Evolutionary conservation across 352 stramenopile species (phyloP).

Genomic region (Saprolegnia parasitica): DNA sequence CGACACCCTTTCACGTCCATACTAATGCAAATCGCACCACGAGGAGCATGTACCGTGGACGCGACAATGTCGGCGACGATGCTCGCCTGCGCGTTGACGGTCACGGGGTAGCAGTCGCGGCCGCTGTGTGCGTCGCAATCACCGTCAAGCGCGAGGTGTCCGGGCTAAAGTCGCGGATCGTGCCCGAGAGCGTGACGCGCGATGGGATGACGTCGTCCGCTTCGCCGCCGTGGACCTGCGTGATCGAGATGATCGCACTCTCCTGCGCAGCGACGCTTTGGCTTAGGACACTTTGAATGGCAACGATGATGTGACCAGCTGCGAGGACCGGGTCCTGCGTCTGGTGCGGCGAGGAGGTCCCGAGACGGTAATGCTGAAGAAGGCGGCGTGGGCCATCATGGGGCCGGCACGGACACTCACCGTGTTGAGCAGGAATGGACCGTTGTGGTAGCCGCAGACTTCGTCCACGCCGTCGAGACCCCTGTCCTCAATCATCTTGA

Average conservation of each 20-base stretch:
- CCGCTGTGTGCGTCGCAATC: slow-evolving; percentile 81
- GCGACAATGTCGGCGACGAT: slow-evolving; percentile 62
- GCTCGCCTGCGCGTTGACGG: slow-evolving; percentile 74
- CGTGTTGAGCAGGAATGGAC: slow-evolving; percentile 81
- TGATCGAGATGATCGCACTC: slow-evolving; percentile 89
- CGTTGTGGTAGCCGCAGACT: slow-evolving; percentile 91
- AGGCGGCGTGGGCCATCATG: slow-evolving; percentile 88
- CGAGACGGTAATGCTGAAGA: slow-evolving; percentile 89
- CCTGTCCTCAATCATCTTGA: slow-evolving; percentile 92
- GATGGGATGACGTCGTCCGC: slow-evolving; percentile 94
- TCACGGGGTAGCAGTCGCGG: slow-evolving; percentile 62
- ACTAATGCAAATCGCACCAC: slow-evolving; percentile 33
- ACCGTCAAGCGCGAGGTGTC: slow-evolving; percentile 75
- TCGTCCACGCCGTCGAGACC: slow-evolving; percentile 78
- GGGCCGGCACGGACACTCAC: slow-evolving; percentile 84
- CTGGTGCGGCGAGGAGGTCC: slow-evolving; percentile 89
- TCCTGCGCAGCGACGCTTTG: slow-evolving; percentile 88
- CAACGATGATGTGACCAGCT: slow-evolving; percentile 84
- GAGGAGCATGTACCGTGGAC: background rate
- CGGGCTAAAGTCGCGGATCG: slow-evolving; percentile 90
- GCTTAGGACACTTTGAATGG: slow-evolving; percentile 91
- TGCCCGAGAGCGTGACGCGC: slow-evolving; percentile 79
- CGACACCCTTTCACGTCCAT: slow-evolving; percentile 72
- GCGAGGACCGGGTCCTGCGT: slow-evolving; percentile 91
- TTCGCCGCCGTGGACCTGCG: slow-evolving; percentile 86